Evolutionary conservation across 2,329 filamentous ascomycete species (phyloP).

Genomic region (Claviceps citrina): DNA sequence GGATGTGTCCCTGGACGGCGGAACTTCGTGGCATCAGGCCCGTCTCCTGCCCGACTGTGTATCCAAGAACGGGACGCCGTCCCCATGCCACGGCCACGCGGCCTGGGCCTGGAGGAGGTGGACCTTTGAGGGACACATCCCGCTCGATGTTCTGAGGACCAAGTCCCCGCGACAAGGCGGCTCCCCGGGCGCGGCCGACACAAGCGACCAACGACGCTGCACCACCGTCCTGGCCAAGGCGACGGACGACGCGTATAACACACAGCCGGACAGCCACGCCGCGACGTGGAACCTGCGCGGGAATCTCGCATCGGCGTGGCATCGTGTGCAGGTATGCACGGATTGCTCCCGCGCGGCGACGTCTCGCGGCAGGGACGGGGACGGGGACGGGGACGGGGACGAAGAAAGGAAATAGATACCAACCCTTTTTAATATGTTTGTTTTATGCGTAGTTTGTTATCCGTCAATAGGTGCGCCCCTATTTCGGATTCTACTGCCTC

Average conservation of each 20-base stretch:
- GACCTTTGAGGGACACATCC: conserved; percentile 37
- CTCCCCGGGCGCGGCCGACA: conserved; percentile 9
- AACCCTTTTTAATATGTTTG: no score
- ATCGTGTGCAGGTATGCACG: conserved; percentile 32
- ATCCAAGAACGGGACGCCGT: conserved; percentile 12
- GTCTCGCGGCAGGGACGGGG: no score
- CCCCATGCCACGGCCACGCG: conserved; percentile 27
- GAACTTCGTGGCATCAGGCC: conserved; percentile 49
- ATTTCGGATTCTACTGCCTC: no score
- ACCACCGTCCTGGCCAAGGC: conserved; percentile 47
- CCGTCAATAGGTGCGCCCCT: no score
- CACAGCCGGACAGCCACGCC: conserved; percentile 45
- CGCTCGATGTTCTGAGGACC: conserved; percentile 16
- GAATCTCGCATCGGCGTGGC: conserved; percentile 53
- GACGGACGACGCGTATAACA: conserved; percentile 50
- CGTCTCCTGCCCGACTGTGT: conserved; percentile 36
- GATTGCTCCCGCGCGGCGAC: conserved; percentile 17
- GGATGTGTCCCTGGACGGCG: conserved; percentile 49
- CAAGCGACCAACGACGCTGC: conserved; percentile 19
- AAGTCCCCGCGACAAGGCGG: conserved; percentile 1
- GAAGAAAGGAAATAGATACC: no score
- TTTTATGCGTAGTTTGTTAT: no score
- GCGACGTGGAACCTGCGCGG: conserved; percentile 49
- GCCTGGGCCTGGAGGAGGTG: conserved; percentile 51
- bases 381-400: no score